Evolutionary conservation across 768 basidiomycete species (phyloP), one percentile per base, ranked within the genome.

Genomic region (Phlebiopsis flavidoalba): DNA sequence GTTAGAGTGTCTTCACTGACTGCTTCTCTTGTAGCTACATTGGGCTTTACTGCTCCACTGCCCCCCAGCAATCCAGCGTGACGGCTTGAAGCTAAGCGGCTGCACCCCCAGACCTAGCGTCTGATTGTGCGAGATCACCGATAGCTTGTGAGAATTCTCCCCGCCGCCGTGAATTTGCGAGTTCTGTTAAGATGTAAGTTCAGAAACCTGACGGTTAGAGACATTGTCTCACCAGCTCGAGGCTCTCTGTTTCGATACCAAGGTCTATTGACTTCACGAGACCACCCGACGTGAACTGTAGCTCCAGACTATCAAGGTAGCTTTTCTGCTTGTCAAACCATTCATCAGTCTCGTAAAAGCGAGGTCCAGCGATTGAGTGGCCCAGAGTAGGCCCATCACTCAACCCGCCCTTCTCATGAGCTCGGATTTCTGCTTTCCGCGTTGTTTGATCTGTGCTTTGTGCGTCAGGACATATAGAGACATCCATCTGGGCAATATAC

Each of bases 261-360:
- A 58, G n/a, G 61, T 96, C 91, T 53, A 98, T 89, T 0, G 93
- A 85, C 74, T 91, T 95, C 53, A 93, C 89, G 1, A 98, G 79
- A 2, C 87, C 84, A 22, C 91, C 88, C 17, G 98, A 79, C 26
- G 26, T 31, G n/a, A 31, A 31, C 68, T 98, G 95, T 0, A 87
- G 84, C 72, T 99, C 97, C 21, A 98, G 82, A 47, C 86, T 86
- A 65, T 98, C 95, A 11, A 99, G 81, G 69, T 92, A 93, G 0
- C 77, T 73, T 60, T 89, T 92, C 71, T 94, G 88, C 63, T 84
- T 83, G 67, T 97, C 94, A 66, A 97, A 98, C 94, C 94, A 98
- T 86, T 95, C 93, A 65, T 96, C 93, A 5, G 86, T 92, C 73
- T 96, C 93, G 69, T 90, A 80, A 71, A 94, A 96, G 58, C 90